Evolutionary conservation across 192 early-diverging fungal genomes (phyloP).

Genomic region (Geranomyces variabilis): DNA sequence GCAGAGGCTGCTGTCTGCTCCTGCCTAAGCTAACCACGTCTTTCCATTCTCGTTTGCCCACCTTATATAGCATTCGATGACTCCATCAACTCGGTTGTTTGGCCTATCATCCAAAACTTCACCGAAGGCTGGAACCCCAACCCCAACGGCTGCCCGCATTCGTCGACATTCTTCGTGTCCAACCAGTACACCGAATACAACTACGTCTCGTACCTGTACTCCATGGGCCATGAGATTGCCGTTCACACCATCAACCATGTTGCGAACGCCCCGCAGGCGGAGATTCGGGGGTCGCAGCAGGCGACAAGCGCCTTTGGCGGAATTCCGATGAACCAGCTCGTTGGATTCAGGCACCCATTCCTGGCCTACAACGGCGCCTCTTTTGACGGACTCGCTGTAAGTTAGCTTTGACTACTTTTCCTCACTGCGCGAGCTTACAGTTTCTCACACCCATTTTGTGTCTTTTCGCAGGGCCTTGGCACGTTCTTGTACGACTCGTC

Average conservation of each 20-base stretch:
- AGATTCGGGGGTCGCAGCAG: slow-evolving; percentile 26
- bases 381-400: slow-evolving; percentile 5
- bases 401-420: not conserved
- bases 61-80: slow-evolving; percentile 63
- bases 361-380: slow-evolving; percentile 30
- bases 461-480: not conserved
- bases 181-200: slow-evolving; percentile 66
- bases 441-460: not conserved
- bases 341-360: slow-evolving; percentile 47
- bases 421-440: no score
- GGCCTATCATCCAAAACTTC: slow-evolving; percentile 21
- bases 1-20: not conserved
- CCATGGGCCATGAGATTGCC: slow-evolving; percentile 67
- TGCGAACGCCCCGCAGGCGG: slow-evolving; percentile 22
- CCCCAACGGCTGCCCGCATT: slow-evolving; percentile 63
- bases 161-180: slow-evolving; percentile 63
- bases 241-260: slow-evolving; percentile 60
- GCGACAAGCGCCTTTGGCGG: slow-evolving; percentile 36
- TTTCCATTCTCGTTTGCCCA: no score
- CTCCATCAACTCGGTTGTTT: slow-evolving; percentile 46
- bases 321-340: slow-evolving; percentile 31
- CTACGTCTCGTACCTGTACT: slow-evolving; percentile 64
- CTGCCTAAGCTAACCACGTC: no score
- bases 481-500: slow-evolving; percentile 39
- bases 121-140: slow-evolving; percentile 35